Base-by-base conservation (phyloP, 371 early-diverging fungal species). In the Phascolomyces articulosus region DNA sequence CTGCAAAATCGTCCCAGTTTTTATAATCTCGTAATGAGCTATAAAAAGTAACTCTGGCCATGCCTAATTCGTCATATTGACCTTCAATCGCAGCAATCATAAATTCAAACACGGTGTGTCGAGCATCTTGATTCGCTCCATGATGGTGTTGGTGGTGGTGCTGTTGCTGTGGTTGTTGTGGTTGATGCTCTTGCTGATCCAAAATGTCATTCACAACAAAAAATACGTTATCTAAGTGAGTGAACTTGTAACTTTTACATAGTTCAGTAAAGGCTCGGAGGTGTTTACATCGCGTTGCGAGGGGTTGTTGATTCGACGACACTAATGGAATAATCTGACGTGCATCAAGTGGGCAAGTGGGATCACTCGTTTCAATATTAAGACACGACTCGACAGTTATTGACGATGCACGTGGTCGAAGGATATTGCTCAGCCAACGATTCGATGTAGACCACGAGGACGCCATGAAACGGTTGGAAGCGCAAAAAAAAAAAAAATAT, bases 71-170 rank as follows among this genome's bases (percentile, higher is more conserved):
- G n/a, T 76, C 73, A 63, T 86, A 87, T 61, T 89, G 88, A 3
- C 86, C 85, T n/a, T 71, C 64, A 56, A 87, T 86, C 63, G 87
- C 87, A 16, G 87, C 83, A 53, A 82, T 74, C 87, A 89, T 87
- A 61, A 87, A 87, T 48, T 83, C 76, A 78, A 87, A 87, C 0
- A 82, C 87, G 15, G 72, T 71, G 59, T 82, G 84, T 11, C 90
- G 78, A 11, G 86, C 86, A 60, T 86, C 86, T 16, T 75, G 72
- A 13, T 85, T 83, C 13, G 29, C 55, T 34, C 9, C 34, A 0
- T 6, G 6, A 34, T 27, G 10, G 4, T 29, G 20, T 8, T 31
- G 18, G 6, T 34, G 34, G 11, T 34, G 34, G 9, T 34, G 34
- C 11, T 34, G 34, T 34, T 34, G 34, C 34, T 34, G 34, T 11